Conservation (phyloP, 495 filamentous ascomycete species). For the Hypoxylon fuscum region DNA sequence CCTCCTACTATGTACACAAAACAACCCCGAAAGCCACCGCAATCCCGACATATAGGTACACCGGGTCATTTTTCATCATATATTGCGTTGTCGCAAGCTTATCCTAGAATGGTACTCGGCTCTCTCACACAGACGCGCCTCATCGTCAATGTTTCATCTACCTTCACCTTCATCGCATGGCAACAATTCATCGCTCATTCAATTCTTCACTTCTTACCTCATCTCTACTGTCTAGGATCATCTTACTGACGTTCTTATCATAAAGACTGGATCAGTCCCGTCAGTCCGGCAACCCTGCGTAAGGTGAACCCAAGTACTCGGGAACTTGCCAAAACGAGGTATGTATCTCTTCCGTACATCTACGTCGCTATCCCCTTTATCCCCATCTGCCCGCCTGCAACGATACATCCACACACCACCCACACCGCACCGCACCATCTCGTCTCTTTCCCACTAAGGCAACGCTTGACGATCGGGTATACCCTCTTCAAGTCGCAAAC, state of each 20-base stretch:
- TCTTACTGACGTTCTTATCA: slow-evolving; percentile 30
- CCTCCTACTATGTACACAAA: slow-evolving; percentile 27
- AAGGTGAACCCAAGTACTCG: slow-evolving; percentile 45
- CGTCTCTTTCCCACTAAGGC: slow-evolving; percentile 41
- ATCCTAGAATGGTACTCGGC: slow-evolving; percentile 37
- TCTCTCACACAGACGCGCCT: slow-evolving; percentile 19
- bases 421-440: slow-evolving; percentile 38
- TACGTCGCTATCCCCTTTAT: slow-evolving; percentile 32
- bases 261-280: slow-evolving; percentile 39
- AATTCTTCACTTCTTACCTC: slow-evolving; percentile 13
- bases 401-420: slow-evolving; percentile 48
- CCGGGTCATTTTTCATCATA: slow-evolving; percentile 35
- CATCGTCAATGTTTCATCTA: slow-evolving; percentile 20
- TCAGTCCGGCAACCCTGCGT: slow-evolving; percentile 41
- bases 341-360: slow-evolving; percentile 38
- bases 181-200: slow-evolving; percentile 6
- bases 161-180: slow-evolving; percentile 8
- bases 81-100: slow-evolving; percentile 41
- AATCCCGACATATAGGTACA: slow-evolving; percentile 41
- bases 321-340: slow-evolving; percentile 43
- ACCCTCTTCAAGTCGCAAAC: slow-evolving; percentile 45
- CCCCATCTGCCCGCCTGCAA: slow-evolving; percentile 47
- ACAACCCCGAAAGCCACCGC: slow-evolving; percentile 31
- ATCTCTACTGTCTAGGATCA: slow-evolving; percentile 12
- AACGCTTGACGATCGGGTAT: slow-evolving; percentile 44